Percentiles rank a stretch among this genome's conserved stretches.
phyloP scores from a whole-genome alignment of 1,284 basidiomycete genomes.

The Phylloboletellus chloephorus region DNA sequence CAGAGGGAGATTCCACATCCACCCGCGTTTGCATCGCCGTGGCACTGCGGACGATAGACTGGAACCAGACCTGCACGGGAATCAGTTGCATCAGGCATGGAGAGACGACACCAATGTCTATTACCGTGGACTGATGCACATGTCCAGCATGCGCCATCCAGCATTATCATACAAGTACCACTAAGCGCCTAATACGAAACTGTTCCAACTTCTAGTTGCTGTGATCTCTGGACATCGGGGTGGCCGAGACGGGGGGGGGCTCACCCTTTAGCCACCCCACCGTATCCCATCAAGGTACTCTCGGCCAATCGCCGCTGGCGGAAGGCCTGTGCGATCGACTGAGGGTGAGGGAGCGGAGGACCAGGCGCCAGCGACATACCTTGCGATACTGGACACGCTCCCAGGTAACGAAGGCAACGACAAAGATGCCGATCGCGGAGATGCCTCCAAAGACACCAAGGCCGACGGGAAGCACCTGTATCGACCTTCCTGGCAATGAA shows the following conservation, averaged over 20 bases:
- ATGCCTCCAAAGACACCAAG: slow-evolving; percentile 78
- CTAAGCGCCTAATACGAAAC: background rate
- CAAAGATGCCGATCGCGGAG: slow-evolving; percentile 69
- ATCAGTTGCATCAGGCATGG: slow-evolving; percentile 12
- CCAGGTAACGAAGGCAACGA: slow-evolving; percentile 76
- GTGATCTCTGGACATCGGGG: background rate
- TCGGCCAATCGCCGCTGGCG: slow-evolving; percentile 69
- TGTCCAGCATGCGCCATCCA: slow-evolving; percentile 10
- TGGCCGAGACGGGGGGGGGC: background rate
- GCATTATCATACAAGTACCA: background rate
- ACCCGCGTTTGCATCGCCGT: slow-evolving; percentile 53
- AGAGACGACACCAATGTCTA: background rate
- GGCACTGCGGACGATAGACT: slow-evolving; percentile 66
- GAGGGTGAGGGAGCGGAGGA: slow-evolving; percentile 5
- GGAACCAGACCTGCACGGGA: slow-evolving; percentile 23
- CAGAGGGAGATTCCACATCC: too few relatives aligned
- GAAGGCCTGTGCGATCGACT: slow-evolving; percentile 51
- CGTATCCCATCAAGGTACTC: slow-evolving; percentile 53
- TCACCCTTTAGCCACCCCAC: slow-evolving; percentile 36
- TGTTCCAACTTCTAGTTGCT: background rate
- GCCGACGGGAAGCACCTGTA: slow-evolving; percentile 75
- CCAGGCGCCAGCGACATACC: slow-evolving; percentile 37
- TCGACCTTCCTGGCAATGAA: slow-evolving; percentile 60
- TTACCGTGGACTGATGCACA: background rate
- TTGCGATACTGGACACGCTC: slow-evolving; percentile 79